Base-by-base conservation (phyloP, 345 rosid species). In the Capsella bursapastoris region DNA sequence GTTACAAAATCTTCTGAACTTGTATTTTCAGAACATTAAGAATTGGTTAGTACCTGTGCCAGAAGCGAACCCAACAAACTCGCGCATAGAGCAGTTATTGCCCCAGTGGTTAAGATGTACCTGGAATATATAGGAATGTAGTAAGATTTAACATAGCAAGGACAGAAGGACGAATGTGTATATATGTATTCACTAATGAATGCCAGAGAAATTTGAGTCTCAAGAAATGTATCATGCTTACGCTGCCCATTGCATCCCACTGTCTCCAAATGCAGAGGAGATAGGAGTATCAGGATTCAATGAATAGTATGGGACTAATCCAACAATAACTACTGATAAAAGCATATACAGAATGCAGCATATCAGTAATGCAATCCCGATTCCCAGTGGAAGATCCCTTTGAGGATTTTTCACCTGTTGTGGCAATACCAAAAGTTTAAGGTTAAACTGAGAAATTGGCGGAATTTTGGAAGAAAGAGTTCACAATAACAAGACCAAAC, bases 171-270 rank as follows among this genome's bases (percentile, higher is more conserved):
- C 22, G 15, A 32, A 70, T 15, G 34, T 18, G 37, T 12, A 35
- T 50, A 48, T 32, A 34, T 11, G 38, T 51, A 35, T 56, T 37
- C 64, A 64, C 70, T 48, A 22, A 57, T 28, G 10, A 49, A 40
- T 34, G 1, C 14, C 8, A 75, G 48, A 45, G 63, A 22, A 41
- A 73, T 35, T 25, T 56, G 66, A 56, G 48, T 63, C 51, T 76
- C 16, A 44, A 62, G 58, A 49, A 38, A 64, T 65, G 57, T 72
- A 70, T 45, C 35, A 65, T 45, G 62, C 92, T 82, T 84, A 86
- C 92, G 86, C 84, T 55, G 92, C 92, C 92, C 90, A 88, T 29
- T 88, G 88, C 90, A 88, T 86, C 51, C 92, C 88, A 50, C 87
- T 80, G 65, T 86, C 82, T 81, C 84, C 85, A 83, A 88, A 88